phyloP scores from a whole-genome alignment of 768 basidiomycete genomes.

The Rhizopogon rudus region DNA sequence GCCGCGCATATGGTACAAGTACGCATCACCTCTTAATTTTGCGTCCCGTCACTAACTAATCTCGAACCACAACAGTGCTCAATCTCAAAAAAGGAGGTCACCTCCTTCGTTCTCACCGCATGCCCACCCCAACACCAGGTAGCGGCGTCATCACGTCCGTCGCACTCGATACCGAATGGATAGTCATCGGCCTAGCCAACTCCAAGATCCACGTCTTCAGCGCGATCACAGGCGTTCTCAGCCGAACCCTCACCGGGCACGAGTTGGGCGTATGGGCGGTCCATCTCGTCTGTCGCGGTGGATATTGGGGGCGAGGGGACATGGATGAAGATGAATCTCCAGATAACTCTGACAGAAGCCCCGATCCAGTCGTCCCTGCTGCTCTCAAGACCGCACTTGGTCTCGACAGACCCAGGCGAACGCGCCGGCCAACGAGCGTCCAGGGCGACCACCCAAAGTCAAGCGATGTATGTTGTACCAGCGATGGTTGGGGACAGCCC shows the following conservation, averaged over 20 bases:
- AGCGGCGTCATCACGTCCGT: slow-evolving; percentile 81
- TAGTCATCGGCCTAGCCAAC: slow-evolving; percentile 88
- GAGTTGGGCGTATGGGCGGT: slow-evolving; percentile 92
- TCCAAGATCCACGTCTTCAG: slow-evolving; percentile 83
- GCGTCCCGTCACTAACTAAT: neutral
- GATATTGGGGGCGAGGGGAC: slow-evolving; percentile 28
- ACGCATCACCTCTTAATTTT: slow-evolving; percentile 19
- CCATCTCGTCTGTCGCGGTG: slow-evolving; percentile 69
- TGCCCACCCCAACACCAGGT: slow-evolving; percentile 36
- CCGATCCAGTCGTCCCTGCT: slow-evolving; percentile 11
- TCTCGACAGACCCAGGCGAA: slow-evolving; percentile 26
- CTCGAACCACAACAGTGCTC: slow-evolving; percentile 43
- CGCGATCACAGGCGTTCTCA: slow-evolving; percentile 68
- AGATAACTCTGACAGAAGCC: slow-evolving; percentile 5
- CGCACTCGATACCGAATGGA: slow-evolving; percentile 76
- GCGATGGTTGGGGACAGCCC: slow-evolving; percentile 87
- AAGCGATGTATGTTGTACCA: slow-evolving; percentile 57
- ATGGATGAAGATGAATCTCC: neutral
- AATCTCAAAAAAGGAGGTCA: slow-evolving; percentile 79
- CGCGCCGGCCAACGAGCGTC: slow-evolving; percentile 4
- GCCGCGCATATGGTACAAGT: slow-evolving; percentile 69
- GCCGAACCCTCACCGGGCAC: slow-evolving; percentile 78
- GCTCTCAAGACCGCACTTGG: slow-evolving; percentile 49
- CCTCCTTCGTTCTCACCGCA: slow-evolving; percentile 61
- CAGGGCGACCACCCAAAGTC: slow-evolving; percentile 27